phyloP scores from a whole-genome alignment of 2,329 filamentous ascomycete genomes.

The Paracoccidioides lutzii region DNA sequence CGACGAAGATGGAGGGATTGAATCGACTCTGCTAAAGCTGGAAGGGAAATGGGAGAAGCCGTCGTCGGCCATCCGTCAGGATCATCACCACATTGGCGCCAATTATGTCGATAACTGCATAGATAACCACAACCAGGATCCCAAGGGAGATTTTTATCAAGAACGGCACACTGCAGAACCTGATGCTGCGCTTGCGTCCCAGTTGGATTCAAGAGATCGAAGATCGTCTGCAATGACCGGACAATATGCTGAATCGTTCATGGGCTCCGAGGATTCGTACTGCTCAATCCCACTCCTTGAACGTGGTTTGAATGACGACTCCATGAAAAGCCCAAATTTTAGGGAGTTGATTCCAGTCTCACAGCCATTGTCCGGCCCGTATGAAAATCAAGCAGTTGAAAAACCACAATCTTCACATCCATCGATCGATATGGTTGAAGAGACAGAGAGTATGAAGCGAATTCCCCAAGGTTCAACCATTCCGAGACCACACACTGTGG shows the following conservation, averaged over 20 bases:
- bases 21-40: conserved; percentile 81
- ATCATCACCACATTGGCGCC: background rate
- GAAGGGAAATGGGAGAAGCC: conserved; percentile 69
- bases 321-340: conserved; percentile 35
- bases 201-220: background rate
- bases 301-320: conserved; percentile 41
- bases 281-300: conserved; percentile 66
- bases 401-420: conserved; percentile 31
- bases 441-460: conserved; percentile 39
- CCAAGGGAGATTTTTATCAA: background rate
- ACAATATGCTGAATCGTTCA: conserved; percentile 32
- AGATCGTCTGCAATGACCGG: conserved; percentile 20
- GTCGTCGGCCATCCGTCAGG: conserved; percentile 11
- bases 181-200: background rate
- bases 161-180: background rate
- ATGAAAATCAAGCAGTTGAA: conserved; percentile 18
- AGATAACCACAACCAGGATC: conserved; percentile 8
- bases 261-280: conserved; percentile 60
- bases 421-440: conserved; percentile 39
- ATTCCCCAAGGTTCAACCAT: conserved; percentile 33
- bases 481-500: conserved; percentile 18
- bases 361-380: conserved; percentile 17
- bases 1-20: conserved; percentile 77
- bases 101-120: background rate
- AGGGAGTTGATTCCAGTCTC: conserved; percentile 13